Percentiles rank a stretch among this genome's conserved stretches.
These are phyloP conservation scores for Colletotrichum abscissum DNA, from an alignment of 2,329 filamentous ascomycete species.

Conservation along the genomic window DNA sequence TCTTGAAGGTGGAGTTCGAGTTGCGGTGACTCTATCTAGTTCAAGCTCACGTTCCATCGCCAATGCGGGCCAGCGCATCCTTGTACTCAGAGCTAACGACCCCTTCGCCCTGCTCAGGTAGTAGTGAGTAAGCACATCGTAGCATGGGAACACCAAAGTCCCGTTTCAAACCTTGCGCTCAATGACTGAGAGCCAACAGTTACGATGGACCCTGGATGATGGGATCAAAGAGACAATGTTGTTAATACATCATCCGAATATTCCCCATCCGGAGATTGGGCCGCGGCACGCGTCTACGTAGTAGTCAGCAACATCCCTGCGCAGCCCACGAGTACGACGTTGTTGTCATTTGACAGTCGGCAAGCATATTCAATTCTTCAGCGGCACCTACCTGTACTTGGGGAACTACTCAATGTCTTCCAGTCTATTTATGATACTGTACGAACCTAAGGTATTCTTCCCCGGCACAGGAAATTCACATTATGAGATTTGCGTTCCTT, in stretches of 20 bases:
- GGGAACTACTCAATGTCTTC: background rate
- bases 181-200: background rate
- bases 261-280: background rate
- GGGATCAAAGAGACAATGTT: background rate
- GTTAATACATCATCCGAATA: too few species aligned
- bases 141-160: background rate
- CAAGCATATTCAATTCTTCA: background rate
- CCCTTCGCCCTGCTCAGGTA: background rate
- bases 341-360: background rate
- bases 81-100: background rate
- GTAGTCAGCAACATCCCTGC: constrained; percentile 28
- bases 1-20: too few species aligned
- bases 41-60: background rate
- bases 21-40: background rate
- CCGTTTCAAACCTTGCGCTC: background rate
- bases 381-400: too few species aligned
- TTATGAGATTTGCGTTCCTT: background rate
- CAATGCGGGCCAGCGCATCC: background rate
- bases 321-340: background rate
- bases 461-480: background rate
- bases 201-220: too few species aligned
- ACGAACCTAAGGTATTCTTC: background rate
- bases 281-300: background rate
- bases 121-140: background rate
- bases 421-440: background rate